Base-by-base conservation (phyloP, 2,329 filamentous ascomycete genomes). In the Talaromyces sp. region DNA sequence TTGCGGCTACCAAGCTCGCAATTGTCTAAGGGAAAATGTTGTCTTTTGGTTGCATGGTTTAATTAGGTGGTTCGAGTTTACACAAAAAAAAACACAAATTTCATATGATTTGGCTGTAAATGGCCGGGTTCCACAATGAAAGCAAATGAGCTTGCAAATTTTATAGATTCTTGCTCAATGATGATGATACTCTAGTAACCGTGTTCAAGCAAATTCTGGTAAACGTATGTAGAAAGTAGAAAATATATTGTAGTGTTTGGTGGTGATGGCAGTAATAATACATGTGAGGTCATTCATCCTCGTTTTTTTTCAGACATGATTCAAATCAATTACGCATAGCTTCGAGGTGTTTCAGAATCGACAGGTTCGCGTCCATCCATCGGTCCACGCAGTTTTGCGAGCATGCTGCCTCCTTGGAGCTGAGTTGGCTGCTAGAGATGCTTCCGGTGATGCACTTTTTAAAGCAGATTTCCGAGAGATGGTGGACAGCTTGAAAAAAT, bases 1-100 rank as follows among this genome's bases (percentile, higher is more conserved):
- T 99, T 81, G 95, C 94, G 67, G 95, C 94, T 75, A 97, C 94
- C 81, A 99, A 97, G 89, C 88, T 99, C 72, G 89, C 89, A 72
- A 94, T 99, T 75, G 94, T 97, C 78, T 97, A 96, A 89, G 72
- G 72, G 68, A 61, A 64, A 58, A 67, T 59, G 29, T 74, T 71
- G 71, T 69, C 72, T 74, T 77, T 71, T 75, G 75, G 77, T 75
- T 75, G 75, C 76, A 76, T 74, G 75, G 76, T 70, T 70, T 74
- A 69, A 73, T 71, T 74, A 76, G 69, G 72, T 74, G 73, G 70
- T 73, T 69, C 70, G 69, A 55, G 48, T 69, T 71, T 60, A 69
- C 73, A 69, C 72, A 69, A 71, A 71, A 68, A 68, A 70, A 69
- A 72, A 69, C 72, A 69, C 71, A 71, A 68, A 68, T 69, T 71